Conservation (phyloP, 306 rosid genomes). For the Comarum palustre region DNA sequence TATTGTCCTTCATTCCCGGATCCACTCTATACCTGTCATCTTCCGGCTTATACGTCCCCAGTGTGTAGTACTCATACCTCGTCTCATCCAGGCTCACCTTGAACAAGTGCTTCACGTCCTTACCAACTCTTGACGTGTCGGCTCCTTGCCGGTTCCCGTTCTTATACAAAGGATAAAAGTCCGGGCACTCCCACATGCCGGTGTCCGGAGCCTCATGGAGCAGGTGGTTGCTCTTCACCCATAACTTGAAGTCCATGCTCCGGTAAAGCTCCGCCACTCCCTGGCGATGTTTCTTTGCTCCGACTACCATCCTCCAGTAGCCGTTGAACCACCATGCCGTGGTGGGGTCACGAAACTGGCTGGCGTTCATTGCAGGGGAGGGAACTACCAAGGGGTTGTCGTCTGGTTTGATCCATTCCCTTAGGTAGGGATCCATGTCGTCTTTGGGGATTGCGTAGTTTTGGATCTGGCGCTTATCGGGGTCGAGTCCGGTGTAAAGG, state of each 20-base stretch:
- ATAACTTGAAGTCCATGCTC: slow-evolving; percentile 19
- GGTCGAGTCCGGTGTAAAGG: slow-evolving; percentile 27
- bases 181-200: slow-evolving; percentile 31
- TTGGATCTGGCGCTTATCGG: slow-evolving; percentile 19
- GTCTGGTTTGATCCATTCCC: slow-evolving; percentile 23
- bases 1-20: slow-evolving; percentile 50
- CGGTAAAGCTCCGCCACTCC: slow-evolving; percentile 23
- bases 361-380: slow-evolving; percentile 10
- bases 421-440: slow-evolving; percentile 20
- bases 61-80: slow-evolving; percentile 69
- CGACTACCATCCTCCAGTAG: slow-evolving; percentile 18
- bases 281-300: neutral
- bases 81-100: slow-evolving; percentile 75
- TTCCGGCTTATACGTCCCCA: slow-evolving; percentile 38
- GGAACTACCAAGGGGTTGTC: slow-evolving; percentile 18
- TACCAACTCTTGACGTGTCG: slow-evolving; percentile 44
- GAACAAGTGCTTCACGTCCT: slow-evolving; percentile 44
- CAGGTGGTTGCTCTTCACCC: slow-evolving; percentile 12
- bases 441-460: slow-evolving; percentile 19
- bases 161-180: slow-evolving; percentile 16
- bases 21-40: slow-evolving; percentile 27
- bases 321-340: slow-evolving; percentile 22
- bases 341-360: slow-evolving; percentile 26
- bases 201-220: slow-evolving; percentile 16
- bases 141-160: slow-evolving; percentile 30